Evolutionary conservation across 2,329 filamentous ascomycete species (phyloP).

Genomic region (Ophiosphaerella narmari): DNA sequence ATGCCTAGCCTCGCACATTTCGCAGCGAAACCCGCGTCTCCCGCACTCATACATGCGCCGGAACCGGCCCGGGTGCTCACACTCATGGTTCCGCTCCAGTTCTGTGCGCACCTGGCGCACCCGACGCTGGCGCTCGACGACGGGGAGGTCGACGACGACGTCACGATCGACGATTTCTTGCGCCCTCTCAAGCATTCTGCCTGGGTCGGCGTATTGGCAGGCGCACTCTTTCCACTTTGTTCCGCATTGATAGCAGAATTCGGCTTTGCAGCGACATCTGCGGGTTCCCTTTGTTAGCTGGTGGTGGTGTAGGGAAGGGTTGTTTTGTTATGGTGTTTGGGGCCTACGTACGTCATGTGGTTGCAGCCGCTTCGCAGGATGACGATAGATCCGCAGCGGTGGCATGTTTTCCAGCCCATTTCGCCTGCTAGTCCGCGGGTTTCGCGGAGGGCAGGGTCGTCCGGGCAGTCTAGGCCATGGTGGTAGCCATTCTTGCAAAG

Average conservation of each 20-base stretch:
- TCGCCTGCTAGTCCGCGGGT: conserved; percentile 11
- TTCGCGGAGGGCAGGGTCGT: conserved; percentile 13
- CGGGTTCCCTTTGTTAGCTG: no score
- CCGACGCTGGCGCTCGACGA: conserved; percentile 7
- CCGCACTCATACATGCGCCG: conserved; percentile 10
- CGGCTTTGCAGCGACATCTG: conserved; percentile 64
- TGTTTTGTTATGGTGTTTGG: conserved; percentile 42
- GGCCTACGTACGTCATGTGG: conserved; percentile 31
- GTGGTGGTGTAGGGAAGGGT: no score
- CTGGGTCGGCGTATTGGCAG: conserved; percentile 11
- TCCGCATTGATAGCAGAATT: conserved; percentile 54
- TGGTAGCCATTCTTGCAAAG: conserved; percentile 21
- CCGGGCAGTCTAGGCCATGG: conserved; percentile 16
- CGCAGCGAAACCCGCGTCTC: conserved; percentile 24
- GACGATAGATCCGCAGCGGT: conserved; percentile 14
- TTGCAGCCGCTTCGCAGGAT: conserved; percentile 19
- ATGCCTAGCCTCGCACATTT: conserved; percentile 28
- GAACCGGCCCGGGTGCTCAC: conserved; percentile 24
- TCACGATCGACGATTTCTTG: conserved; percentile 32
- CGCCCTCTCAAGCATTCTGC: conserved; percentile 21
- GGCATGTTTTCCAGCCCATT: conserved; percentile 19
- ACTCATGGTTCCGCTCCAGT: conserved; percentile 27
- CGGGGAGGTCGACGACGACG: conserved; percentile 10
- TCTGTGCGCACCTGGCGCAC: conserved; percentile 15
- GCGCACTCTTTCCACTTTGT: conserved; percentile 38